Conservation (phyloP, 1,284 basidiomycete species). For the Ustilago loliicola region DNA sequence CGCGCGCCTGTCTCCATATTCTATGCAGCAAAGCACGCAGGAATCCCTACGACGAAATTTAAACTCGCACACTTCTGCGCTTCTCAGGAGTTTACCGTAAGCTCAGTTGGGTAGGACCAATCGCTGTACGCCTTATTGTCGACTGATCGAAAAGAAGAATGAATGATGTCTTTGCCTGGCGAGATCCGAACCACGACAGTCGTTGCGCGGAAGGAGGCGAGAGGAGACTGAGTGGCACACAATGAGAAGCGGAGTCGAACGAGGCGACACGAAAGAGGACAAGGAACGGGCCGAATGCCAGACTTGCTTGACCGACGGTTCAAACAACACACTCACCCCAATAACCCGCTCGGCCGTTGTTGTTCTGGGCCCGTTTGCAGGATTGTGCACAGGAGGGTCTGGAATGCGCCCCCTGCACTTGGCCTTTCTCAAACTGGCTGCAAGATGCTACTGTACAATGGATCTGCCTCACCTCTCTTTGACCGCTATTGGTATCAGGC, state of each 20-base stretch:
- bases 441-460: neutral
- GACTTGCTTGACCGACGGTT: neutral
- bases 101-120: neutral
- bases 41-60: constrained; percentile 20
- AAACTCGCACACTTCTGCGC: neutral
- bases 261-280: neutral
- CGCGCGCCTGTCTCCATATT: neutral
- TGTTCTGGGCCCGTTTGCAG: neutral
- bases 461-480: neutral
- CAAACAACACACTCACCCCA: neutral
- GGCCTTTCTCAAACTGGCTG: neutral
- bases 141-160: neutral
- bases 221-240: neutral
- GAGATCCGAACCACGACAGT: neutral
- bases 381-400: neutral
- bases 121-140: neutral
- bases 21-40: neutral
- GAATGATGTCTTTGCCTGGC: neutral
- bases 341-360: neutral
- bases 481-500: neutral
- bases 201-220: neutral
- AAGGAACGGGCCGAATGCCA: neutral
- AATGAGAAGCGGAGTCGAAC: neutral
- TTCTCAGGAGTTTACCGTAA: neutral
- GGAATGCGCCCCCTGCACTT: constrained; percentile 6